phyloP scores from a whole-genome alignment of 305 asterid genomes.

The Fraxinus nigra region DNA sequence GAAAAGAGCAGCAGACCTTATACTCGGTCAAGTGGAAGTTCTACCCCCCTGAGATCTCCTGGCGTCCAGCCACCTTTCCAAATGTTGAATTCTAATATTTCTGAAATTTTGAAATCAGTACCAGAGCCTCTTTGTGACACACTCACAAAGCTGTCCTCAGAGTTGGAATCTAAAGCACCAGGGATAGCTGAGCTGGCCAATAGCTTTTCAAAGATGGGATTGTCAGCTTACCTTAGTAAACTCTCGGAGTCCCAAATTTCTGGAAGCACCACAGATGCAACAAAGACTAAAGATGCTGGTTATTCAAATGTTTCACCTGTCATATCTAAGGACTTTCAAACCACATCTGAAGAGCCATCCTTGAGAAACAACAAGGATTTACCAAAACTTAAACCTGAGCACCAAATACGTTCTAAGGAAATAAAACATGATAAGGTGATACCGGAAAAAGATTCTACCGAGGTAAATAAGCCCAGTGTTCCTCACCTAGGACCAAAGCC shows the following conservation, averaged over 20 bases:
- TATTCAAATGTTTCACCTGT: conserved; percentile 17
- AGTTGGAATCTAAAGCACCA: conserved; percentile 50
- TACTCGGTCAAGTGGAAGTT: conserved; percentile 39
- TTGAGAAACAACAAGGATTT: conserved; percentile 8
- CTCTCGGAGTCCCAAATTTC: conserved; percentile 36
- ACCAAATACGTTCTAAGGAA: conserved; percentile 10
- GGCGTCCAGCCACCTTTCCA: conserved; percentile 26
- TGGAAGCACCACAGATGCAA: conserved; percentile 25
- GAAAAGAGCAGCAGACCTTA: conserved; percentile 27
- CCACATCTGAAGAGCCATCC: conserved; percentile 13
- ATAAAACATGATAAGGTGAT: conserved; percentile 20
- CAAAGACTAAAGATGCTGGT: neutral
- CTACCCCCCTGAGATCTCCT: conserved; percentile 50
- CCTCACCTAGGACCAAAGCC: neutral
- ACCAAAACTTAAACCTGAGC: conserved; percentile 16
- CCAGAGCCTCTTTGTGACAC: conserved; percentile 54
- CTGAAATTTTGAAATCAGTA: conserved; percentile 45
- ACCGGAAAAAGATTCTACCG: conserved; percentile 1
- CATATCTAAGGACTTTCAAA: conserved; percentile 2
- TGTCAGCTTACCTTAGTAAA: conserved; percentile 37
- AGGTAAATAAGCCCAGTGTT: neutral
- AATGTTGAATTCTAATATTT: conserved; percentile 32
- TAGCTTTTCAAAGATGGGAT: conserved; percentile 41
- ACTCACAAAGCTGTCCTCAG: conserved; percentile 38
- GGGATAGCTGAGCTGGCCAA: conserved; percentile 43